Evolutionary conservation across 768 basidiomycete species (phyloP), one percentile per base, ranked within the genome.

Genomic region (Suillus plorans): DNA sequence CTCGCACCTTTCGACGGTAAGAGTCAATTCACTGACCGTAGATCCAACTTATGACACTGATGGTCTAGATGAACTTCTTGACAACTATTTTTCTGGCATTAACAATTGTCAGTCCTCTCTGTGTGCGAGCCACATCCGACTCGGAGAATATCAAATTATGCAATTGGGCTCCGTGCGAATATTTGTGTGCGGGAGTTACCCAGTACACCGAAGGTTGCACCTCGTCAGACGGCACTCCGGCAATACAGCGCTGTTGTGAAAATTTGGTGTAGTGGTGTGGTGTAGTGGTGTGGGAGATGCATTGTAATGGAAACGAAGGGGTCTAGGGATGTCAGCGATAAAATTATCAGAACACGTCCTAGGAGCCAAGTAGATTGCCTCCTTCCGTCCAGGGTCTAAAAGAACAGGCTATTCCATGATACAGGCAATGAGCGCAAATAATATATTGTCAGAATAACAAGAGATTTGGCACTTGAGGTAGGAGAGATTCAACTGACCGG

Each of bases 381-480:
- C 25, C 57, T 9, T 28, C 39, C 22, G 6, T n/a, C 12, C 25
- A 22, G 37, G 57, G n/a, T 16, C 37, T 7, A 25, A 42, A 28
- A 12, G 25, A 58, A 62, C 34, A 63, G 34, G 31, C 65, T 70
- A 45, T 53, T 69, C 34, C 62, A 63, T 68, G 68, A 70, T 77
- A 70, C 73, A 77, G 69, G 69, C 16, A 37, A 68, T 63, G 65
- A 63, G 63, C 66, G 66, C 70, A 65, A 70, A 66, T 31, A 6
- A 69, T 68, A 71, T 73, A 72, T 67, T 61, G 63, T 62, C 61
- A 47, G 39, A 68, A 68, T 50, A 45, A 60, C 56, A 12, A 69
- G 65, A 74, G 65, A 16, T 50, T 16, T 25, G 12, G 47, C 25
- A 25, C n/a, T 50, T 10, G 8, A 50, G 25, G 2, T 4, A 7